These are phyloP conservation scores for Prinsepia uniflora DNA, from an alignment of 306 rosid genomes.

Conservation along the genomic window DNA sequence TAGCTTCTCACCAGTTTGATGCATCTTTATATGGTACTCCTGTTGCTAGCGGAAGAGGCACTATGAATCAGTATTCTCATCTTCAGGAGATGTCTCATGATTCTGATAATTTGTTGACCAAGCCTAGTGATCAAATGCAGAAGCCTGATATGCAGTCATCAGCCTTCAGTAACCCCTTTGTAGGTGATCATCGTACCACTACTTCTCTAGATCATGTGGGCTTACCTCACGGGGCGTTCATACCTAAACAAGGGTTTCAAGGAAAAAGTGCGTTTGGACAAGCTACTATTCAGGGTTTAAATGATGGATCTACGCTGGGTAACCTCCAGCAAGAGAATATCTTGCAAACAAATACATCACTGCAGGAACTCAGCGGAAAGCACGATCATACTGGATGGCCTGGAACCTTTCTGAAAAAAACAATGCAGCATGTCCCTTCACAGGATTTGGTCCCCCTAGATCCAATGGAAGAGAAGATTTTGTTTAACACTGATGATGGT, in stretches of 20 bases:
- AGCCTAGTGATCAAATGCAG: constrained; percentile 29
- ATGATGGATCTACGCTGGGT: constrained; percentile 29
- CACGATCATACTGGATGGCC: constrained; percentile 42
- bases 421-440: constrained; percentile 34
- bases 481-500: constrained; percentile 43
- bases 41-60: constrained; percentile 35
- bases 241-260: constrained; percentile 40
- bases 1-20: constrained; percentile 47
- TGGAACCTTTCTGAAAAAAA: constrained; percentile 31
- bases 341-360: constrained; percentile 30
- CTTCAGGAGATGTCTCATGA: constrained; percentile 39
- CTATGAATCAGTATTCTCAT: constrained; percentile 32
- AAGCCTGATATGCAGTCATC: constrained; percentile 36
- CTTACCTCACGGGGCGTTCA: constrained; percentile 27
- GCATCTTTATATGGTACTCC: constrained; percentile 43
- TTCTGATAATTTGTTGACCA: constrained; percentile 38
- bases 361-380: constrained; percentile 30
- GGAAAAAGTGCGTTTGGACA: constrained; percentile 36
- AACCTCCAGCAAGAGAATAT: constrained; percentile 34
- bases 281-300: constrained; percentile 35
- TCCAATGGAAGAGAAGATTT: constrained; percentile 55
- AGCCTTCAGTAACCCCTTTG: constrained; percentile 34
- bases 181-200: constrained; percentile 28
- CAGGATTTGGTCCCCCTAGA: constrained; percentile 45
- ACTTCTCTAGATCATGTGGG: constrained; percentile 37